Evolutionary conservation across 257 asterid genomes (phyloP), one percentile per base, ranked within the genome.

Genomic region (Craterostigma plantagineum): DNA sequence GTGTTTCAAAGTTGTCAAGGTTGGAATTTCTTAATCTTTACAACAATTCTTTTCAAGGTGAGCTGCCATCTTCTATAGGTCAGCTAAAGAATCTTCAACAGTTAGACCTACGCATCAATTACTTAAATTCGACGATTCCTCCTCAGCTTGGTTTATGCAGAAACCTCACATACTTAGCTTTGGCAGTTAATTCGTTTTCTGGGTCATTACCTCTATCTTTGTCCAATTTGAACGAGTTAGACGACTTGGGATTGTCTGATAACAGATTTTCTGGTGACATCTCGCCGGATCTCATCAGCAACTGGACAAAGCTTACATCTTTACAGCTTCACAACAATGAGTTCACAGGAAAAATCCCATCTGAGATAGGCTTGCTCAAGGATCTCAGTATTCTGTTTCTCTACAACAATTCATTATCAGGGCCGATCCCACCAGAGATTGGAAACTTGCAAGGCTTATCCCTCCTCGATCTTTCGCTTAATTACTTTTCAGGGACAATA

Each of bases 131-230:
- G 45, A 38, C 60, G 16, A 67, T 71, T 33, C 80, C 80, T 11
- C 37, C 63, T 11, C 76, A 72, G 63, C 56, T 72, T 14, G 80
- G 80, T 33, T 17, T 14, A 35, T 72, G 73, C 53, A 68, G 51
- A 18, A 62, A 56, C 47, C 62, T 72, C 11, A 49, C 67, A 27
- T 72, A 35, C 56, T 48, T 68, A 53, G 62, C 69, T 38, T 49
- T 72, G 3, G 76, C 76, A 8, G 5, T 0, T n/a, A 68, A 81
- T 59, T 59, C 62, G 2, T 54, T 79, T 4, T 45, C 70, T 7
- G 95, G 93, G 12, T 34, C 69, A 33, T 56, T 87, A 75, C 95
- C 95, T 52, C 14, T 15, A 53, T 70, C 93, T 35, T 33, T 82
- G 15, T 70, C 93, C n/a, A 71, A 60, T 33, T 57, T 82, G 54